phyloP scores from a whole-genome alignment of 163 green algal species.

The Chloroidium sp. region DNA sequence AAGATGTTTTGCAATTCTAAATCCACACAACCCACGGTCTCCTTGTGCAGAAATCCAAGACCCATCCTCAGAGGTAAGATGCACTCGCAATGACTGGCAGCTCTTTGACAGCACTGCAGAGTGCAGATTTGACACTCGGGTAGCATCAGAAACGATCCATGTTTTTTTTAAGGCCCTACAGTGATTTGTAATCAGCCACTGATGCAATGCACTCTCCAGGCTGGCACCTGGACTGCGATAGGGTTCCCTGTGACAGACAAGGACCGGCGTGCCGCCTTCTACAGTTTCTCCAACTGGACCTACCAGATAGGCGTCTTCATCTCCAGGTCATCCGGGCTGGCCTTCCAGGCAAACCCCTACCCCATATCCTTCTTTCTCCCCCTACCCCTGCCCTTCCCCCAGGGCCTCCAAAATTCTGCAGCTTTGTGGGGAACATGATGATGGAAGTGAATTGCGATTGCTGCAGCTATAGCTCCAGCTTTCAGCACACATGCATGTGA shows the following conservation, averaged over 20 bases:
- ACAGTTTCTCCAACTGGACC: constrained; percentile 37
- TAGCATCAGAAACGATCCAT: neutral
- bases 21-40: too few relatives aligned
- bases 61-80: too few relatives aligned
- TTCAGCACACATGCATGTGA: neutral
- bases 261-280: constrained; percentile 40
- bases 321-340: constrained; percentile 44
- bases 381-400: neutral
- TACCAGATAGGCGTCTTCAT: constrained; percentile 65
- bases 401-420: neutral
- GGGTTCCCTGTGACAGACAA: constrained; percentile 22
- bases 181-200: neutral
- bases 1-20: too few relatives aligned
- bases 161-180: neutral
- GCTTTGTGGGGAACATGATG: neutral
- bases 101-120: too few relatives aligned
- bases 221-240: constrained; percentile 50
- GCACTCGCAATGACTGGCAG: too few relatives aligned
- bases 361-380: neutral
- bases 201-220: neutral
- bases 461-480: too few relatives aligned
- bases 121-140: too few relatives aligned
- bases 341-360: constrained; percentile 27
- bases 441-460: neutral
- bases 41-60: too few relatives aligned